Base-by-base conservation (phyloP, 805 yeast genomes). In the Monosporozyma servazzii region DNA sequence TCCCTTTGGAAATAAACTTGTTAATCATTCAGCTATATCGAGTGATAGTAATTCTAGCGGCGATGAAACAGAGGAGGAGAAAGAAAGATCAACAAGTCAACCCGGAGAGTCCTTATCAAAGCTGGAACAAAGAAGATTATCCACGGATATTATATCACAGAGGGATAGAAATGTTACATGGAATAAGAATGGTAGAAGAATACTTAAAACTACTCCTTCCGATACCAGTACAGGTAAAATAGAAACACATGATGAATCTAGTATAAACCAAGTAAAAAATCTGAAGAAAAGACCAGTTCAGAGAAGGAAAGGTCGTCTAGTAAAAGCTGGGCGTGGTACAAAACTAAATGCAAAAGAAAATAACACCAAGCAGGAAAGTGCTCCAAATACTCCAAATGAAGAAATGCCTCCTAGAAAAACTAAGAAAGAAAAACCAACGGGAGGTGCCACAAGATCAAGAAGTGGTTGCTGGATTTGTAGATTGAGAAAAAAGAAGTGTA, bases 391-490 rank as follows among this genome's bases (percentile, higher is more conserved):
- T n/a, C 27, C 46, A 2, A 36, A 27, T 11, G 36, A 43, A 6
- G 46, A 43, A 42, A 17, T 25, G 11, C 17, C 17, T 27, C 5
- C 20, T 27, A 33, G 31, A 23, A 45, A 45, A 27, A 23, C 25
- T 18, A 30, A 33, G 30, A 31, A 31, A 31, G 39, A 45, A 30
- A 45, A 30, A 31, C 7, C 17, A 3, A n/a, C 17, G 5, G 21
- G 27, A 2, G 39, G 39, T 20, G 48, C 18, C 6, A 62, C 70
- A 21, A 66, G 84, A 47, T 78, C 82, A 1, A 76, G 75, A 53
- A 71, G 71, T 30, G 90, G 90, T 0, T 85, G 93, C 61, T 85
- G 91, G 91, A 85, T 87, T 5, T 85, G 91, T 62, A 68, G 90
- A 52, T 66, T 83, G 17, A 73, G 93, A 40, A 81, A 86, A 56